These are phyloP conservation scores for Solanum sejunctum DNA, from an alignment of 257 asterid species.

Conservation along the genomic window DNA sequence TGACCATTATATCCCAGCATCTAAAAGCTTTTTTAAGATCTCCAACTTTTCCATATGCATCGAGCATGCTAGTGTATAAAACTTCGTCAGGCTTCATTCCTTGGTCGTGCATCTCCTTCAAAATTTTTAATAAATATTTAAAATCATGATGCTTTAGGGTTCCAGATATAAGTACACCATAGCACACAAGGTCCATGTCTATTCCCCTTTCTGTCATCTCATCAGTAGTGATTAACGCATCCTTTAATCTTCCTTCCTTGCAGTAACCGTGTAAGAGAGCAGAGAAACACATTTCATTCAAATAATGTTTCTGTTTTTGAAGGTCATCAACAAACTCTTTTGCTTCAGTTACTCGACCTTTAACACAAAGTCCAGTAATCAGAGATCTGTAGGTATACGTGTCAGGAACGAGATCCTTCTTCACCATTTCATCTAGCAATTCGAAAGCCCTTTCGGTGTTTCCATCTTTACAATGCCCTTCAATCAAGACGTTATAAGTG, in stretches of 20 bases:
- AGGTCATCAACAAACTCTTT: conserved; percentile 45
- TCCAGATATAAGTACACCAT: conserved; percentile 50
- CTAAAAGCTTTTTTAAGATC: conserved; percentile 49
- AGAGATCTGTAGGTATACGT: conserved; percentile 69
- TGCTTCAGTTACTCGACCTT: conserved; percentile 54
- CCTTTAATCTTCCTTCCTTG: conserved; percentile 49
- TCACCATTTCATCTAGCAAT: conserved; percentile 59
- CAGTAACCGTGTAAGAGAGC: conserved; percentile 68
- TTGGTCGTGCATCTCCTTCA: conserved; percentile 43
- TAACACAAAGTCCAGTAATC: conserved; percentile 58
- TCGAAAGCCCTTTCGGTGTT: conserved; percentile 46
- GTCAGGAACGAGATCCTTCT: conserved; percentile 64
- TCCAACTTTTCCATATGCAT: conserved; percentile 55
- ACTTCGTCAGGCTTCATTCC: conserved; percentile 62
- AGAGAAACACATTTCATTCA: conserved; percentile 72
- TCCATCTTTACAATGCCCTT: conserved; percentile 61
- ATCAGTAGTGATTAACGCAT: conserved; percentile 33
- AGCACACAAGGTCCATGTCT: conserved; percentile 59
- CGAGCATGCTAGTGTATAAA: conserved; percentile 54
- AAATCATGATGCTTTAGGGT: conserved; percentile 33
- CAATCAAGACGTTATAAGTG: conserved; percentile 72
- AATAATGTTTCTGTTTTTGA: conserved; percentile 26
- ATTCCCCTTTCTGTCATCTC: conserved; percentile 61
- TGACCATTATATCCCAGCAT: conserved; percentile 65
- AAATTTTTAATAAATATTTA: conserved; percentile 16